These are phyloP conservation scores for Keithomyces neogunnii DNA, from an alignment of 2,329 filamentous ascomycete genomes.

Conservation along the genomic window DNA sequence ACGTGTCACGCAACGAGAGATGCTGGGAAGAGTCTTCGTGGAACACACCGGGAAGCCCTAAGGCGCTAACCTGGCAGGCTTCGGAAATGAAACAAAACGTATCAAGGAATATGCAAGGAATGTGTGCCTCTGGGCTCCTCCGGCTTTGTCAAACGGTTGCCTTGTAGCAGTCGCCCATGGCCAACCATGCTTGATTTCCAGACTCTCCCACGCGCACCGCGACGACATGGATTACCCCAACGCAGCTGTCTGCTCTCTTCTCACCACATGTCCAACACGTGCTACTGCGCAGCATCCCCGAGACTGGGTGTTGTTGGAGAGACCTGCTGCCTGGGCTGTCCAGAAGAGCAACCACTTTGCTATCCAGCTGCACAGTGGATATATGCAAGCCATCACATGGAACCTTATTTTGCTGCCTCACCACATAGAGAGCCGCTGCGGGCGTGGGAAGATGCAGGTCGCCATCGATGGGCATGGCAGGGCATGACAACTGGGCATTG, in stretches of 20 bases:
- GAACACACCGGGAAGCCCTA: conserved; percentile 40
- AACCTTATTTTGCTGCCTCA: conserved; percentile 39
- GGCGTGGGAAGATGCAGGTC: conserved; percentile 52
- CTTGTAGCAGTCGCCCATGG: conserved; percentile 30
- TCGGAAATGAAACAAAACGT: no score
- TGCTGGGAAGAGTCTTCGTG: conserved; percentile 58
- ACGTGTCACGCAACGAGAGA: conserved; percentile 53
- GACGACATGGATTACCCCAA: conserved; percentile 58
- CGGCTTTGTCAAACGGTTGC: conserved; percentile 50
- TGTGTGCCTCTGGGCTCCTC: conserved; percentile 50
- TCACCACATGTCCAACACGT: conserved; percentile 37
- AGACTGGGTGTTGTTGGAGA: conserved; percentile 51
- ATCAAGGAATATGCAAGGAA: conserved; percentile 42
- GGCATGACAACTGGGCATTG: conserved; percentile 42
- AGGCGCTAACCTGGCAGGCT: conserved; percentile 42
- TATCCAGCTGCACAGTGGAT: conserved; percentile 31
- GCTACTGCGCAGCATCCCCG: conserved; percentile 28
- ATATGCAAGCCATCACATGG: conserved; percentile 38
- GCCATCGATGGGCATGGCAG: conserved; percentile 44
- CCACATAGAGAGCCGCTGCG: conserved; percentile 47
- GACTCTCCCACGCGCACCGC: conserved; percentile 62
- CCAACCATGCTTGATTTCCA: conserved; percentile 42
- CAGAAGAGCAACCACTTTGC: conserved; percentile 30
- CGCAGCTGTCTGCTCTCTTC: conserved; percentile 49
- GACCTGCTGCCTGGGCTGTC: conserved; percentile 43